Conservation (phyloP, 164 flowering plant genomes). For the Kingdonia uniflora region DNA sequence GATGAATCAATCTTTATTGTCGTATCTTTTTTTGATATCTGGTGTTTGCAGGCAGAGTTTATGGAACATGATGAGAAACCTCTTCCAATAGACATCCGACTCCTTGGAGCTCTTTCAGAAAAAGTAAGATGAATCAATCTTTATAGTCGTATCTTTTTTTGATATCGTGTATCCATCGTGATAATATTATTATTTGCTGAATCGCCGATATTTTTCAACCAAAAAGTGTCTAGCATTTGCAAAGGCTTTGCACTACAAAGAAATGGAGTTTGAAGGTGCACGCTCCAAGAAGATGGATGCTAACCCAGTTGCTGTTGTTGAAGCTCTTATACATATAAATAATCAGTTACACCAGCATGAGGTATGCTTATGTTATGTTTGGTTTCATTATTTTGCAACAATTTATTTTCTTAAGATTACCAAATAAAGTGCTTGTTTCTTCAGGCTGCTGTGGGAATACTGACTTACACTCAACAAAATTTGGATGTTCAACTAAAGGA, state of each 20-base stretch:
- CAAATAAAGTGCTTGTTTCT: constrained; percentile 3
- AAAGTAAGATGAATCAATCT: constrained; percentile 35
- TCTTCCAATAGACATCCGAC: constrained; percentile 95
- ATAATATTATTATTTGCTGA: too few relatives aligned
- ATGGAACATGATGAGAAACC: constrained; percentile 99
- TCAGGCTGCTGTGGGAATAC: constrained; percentile 97
- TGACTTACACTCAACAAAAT: constrained; percentile 88
- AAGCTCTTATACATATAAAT: constrained; percentile 93
- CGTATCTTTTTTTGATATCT: too few relatives aligned
- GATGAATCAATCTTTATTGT: too few relatives aligned
- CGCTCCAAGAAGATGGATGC: constrained; percentile 84
- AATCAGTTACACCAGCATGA: constrained; percentile 98
- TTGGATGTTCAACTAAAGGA: constrained; percentile 93
- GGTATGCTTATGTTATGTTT: constrained; percentile 40
- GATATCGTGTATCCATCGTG: too few relatives aligned
- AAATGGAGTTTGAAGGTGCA: constrained; percentile 98
- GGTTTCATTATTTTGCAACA: background rate
- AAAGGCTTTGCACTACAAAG: constrained; percentile 96
- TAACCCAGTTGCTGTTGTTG: constrained; percentile 91
- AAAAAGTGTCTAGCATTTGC: constrained; percentile 95
- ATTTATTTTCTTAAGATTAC: background rate
- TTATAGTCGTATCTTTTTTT: too few relatives aligned
- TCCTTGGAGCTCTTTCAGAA: constrained; percentile 99
- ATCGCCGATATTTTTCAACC: too few relatives aligned
- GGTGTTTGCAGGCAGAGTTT: constrained; percentile 78